Evolutionary conservation across 1,284 basidiomycete species (phyloP), one percentile per base, ranked within the genome.

Genomic region (Pyrrhoderma noxium): DNA sequence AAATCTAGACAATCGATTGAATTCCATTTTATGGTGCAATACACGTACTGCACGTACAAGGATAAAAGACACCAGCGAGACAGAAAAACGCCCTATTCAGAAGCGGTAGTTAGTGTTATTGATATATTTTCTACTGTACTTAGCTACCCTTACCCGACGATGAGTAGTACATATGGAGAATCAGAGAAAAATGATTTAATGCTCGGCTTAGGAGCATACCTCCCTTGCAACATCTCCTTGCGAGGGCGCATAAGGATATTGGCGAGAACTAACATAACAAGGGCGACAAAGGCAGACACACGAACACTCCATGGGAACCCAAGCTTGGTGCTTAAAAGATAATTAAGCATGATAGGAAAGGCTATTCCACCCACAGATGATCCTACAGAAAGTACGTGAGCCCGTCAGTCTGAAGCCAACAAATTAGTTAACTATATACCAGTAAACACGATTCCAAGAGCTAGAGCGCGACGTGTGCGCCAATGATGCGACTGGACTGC

Each of bases 41-140:
- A 2, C 74, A 56, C 53, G 74, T 73, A 2, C 74, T 52, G 57
- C 71, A 76, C 59, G 71, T 74, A 19, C 70, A 64, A 0, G 73
- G 71, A 53, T 71, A 71, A 55, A 68, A 74, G 71, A 73, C 42
- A 2, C 70, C 72, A 1, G 60, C n/a, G 52, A 3, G 70, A 56
- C 21, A 65, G 57, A 36, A 67, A 49, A 31, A 65, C 54, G 5
- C n/a, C n/a, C n/a, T n/a, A n/a, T n/a, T n/a, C n/a, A n/a, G n/a
- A n/a, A n/a, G n/a, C n/a, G n/a, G n/a, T n/a, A n/a, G n/a, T n/a
- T n/a, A n/a, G n/a, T n/a, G n/a, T n/a, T n/a, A n/a, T n/a, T n/a
- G n/a, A n/a, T n/a, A n/a, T n/a, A n/a, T n/a, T n/a, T n/a, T n/a
- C n/a, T n/a, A n/a, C n/a, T n/a, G n/a, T n/a, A n/a, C n/a, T n/a